Evolutionary conservation across 1,284 basidiomycete genomes (phyloP).

Genomic region (Pseudozyma sp.): DNA sequence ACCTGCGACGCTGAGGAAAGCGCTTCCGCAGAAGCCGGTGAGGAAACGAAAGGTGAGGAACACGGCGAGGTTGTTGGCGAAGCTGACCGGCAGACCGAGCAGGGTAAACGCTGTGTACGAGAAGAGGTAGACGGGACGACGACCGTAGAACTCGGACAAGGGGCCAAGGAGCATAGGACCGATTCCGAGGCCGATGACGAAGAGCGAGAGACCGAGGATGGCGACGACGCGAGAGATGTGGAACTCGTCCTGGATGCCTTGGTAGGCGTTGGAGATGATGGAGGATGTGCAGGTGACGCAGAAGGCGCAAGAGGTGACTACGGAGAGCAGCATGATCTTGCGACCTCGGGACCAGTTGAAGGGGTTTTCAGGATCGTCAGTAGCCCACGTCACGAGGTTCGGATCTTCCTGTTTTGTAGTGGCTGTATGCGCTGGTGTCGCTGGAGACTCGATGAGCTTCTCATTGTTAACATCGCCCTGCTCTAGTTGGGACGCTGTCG

Average conservation of each 20-base stretch:
- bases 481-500: conserved; percentile 22
- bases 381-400: conserved; percentile 43
- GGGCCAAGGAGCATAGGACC: conserved; percentile 72
- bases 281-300: conserved; percentile 56
- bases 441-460: not conserved
- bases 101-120: conserved; percentile 52
- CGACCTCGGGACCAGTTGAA: conserved; percentile 33
- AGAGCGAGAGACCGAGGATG: conserved; percentile 79
- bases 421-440: not conserved
- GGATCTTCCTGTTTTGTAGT: conserved; percentile 9
- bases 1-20: conserved; percentile 62
- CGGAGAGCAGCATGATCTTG: conserved; percentile 41
- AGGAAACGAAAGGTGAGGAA: conserved; percentile 65
- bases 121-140: conserved; percentile 54
- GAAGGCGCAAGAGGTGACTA: conserved; percentile 42
- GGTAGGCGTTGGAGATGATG: conserved; percentile 60
- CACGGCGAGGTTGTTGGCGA: conserved; percentile 64
- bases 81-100: conserved; percentile 52
- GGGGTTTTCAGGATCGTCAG: conserved; percentile 50
- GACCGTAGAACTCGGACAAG: conserved; percentile 74
- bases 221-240: conserved; percentile 77
- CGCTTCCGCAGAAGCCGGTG: conserved; percentile 63
- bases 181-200: conserved; percentile 71
- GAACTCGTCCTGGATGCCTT: conserved; percentile 72
- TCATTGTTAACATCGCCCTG: not conserved